Base-by-base conservation (phyloP, 441 rosid genomes). In the Erodium trifolium region DNA sequence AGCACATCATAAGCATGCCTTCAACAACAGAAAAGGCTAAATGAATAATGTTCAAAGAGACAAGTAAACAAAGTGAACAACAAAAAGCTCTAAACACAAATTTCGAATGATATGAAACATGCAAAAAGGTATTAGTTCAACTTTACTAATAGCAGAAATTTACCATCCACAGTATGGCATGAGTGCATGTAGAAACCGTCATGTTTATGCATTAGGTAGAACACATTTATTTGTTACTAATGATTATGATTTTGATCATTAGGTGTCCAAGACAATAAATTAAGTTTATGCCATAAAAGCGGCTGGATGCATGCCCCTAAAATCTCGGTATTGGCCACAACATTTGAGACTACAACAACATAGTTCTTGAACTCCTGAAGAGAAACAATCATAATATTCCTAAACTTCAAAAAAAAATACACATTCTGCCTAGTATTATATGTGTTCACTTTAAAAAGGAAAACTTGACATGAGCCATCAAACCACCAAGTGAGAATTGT, bases 31-130 rank as follows among this genome's bases (percentile, higher is more conserved):
- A 59, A 9, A 19, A 18, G 31, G 63, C 63, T 18, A 8, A 76
- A 43, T 31, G 41, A n/a, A 53, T 45, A 47, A 43, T 67, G 18
- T 51, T 31, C 59, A 78, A 66, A 79, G 37, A 67, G 64, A 68
- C 62, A 55, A 35, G 73, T 70, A 45, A 68, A 66, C 39, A 75
- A 71, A 55, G 39, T 16, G 43, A 57, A 63, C 60, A 39, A 73
- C 60, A 72, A 74, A 66, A 67, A 43, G 12, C 34, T 9, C 8
- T 62, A 69, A 63, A n/a, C 60, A 67, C 29, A 57, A 57, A 43
- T 18, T 59, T 8, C 6, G 10, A 5, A 59, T 59, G n/a, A 5
- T 18, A 66, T 55, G 37, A 60, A 53, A 55, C 23, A 45, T 9
- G 3, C 8, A 65, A 14, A 27, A 59, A 39, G 51, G 59, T 3